Evolutionary conservation across 768 basidiomycete genomes (phyloP), one percentile per base, ranked within the genome.

Genomic region (Dioszegia aurantiaca): DNA sequence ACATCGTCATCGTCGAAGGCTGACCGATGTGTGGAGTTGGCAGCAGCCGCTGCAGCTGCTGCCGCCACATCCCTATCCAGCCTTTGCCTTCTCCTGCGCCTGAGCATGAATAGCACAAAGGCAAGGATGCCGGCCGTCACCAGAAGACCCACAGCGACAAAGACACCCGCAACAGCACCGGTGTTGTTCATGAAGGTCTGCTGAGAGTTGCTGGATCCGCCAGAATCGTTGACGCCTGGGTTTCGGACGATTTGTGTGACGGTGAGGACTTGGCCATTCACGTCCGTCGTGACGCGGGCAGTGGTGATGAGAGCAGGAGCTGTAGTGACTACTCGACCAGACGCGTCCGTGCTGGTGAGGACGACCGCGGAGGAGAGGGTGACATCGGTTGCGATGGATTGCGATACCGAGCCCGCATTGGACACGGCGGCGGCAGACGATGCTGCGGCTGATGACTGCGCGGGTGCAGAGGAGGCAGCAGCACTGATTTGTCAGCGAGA

Each of bases 101-200:
- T 52, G 17, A 77, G 55, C 64, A 78, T 73, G 61, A 78, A 73
- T 68, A 81, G 80, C 19, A 81, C 64, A n/a, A 81, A 61, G 9
- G 80, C 81, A 9, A 81, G 73, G 8, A 80, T 63, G 23, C 85
- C 61, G 0, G 79, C 80, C 0, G 82, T 80, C 4, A 81, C 78
- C 3, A 89, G 86, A 21, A 90, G 68, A 6, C 91, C 93, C 17
- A 86, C 81, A 11, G 80, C 84, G 6, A 86, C 80, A 73, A 90
- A 89, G n/a, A 85, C 83, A 6, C 86, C 88, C 1, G 85, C 84
- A 3, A 88, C 84, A 10, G 85, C 85, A 1, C 85, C 84, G 27
- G 80, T 83, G 69, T 89, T 89, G 48, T 76, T 75, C 77, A 94
- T 93, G 79, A 95, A 98, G 48, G 12, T 56, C 2, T 14, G 33